Conservation (phyloP, 441 rosid genomes). For the Populus hybrid region DNA sequence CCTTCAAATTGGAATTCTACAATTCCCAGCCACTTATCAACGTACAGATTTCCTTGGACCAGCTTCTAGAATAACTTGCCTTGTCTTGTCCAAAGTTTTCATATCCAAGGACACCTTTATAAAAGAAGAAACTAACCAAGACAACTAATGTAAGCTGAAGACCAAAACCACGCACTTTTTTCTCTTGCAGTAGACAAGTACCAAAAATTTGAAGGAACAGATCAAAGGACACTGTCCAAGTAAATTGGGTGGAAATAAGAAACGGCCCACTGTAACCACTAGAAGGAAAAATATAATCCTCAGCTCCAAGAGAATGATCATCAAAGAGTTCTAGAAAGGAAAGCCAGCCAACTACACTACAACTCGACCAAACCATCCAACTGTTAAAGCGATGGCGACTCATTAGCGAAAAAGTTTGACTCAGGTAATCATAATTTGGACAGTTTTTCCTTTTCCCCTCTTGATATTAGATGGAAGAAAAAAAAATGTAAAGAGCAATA, state of each 20-base stretch:
- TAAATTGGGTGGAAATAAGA: not conserved
- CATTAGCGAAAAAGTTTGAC: not conserved
- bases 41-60: not conserved
- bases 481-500: not conserved
- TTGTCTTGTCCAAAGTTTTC: not conserved
- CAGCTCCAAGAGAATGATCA: not conserved
- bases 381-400: not conserved
- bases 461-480: not conserved
- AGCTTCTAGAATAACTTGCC: not conserved
- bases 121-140: not conserved
- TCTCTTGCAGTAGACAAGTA: not conserved
- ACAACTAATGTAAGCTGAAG: not conserved
- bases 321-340: not conserved
- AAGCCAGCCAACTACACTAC: not conserved
- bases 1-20: not conserved
- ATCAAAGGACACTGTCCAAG: not conserved
- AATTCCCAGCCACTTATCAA: not conserved
- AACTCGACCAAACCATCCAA: not conserved
- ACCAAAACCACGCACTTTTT: not conserved
- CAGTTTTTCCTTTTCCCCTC: not conserved
- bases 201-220: not conserved
- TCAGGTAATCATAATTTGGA: not conserved
- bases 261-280: not conserved
- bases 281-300: not conserved
- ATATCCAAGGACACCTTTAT: not conserved